Evolutionary conservation across 257 asterid species (phyloP), one percentile per base, ranked within the genome.

Genomic region (Nicotiana otophora): DNA sequence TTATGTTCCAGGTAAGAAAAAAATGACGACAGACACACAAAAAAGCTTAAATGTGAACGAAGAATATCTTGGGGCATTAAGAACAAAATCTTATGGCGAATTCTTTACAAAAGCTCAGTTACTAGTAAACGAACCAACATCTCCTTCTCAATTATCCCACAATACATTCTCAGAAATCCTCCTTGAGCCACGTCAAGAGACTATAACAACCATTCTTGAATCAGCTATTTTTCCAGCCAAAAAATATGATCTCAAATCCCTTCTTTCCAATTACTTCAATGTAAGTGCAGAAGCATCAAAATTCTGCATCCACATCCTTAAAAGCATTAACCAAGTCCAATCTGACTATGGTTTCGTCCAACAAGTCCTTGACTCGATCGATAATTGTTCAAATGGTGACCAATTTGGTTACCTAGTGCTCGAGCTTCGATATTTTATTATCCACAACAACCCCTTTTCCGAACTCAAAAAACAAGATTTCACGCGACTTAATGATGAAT

Each of bases 71-170:
- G 84, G 92, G 33, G 96, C 92, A 8, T 84, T 92, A 5, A 83
- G 96, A 81, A 92, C 96, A 77, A 91, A 92, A 87, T 94, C 97
- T 28, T 94, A 81, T n/a, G 90, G 88, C 1, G 94, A 92, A 34
- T 91, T 91, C 88, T 89, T 91, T 82, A 46, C 82, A n/a, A 90
- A 92, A 85, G 94, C 91, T 70, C 94, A 92, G 36, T 16, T 81
- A 12, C 67, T 91, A 5, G 90, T 83, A 26, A 86, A 87, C 70
- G 86, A 85, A 19, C 82, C 86, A 23, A 34, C 86, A 4, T 72
- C 90, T 17, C 77, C 88, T 14, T 9, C 84, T 19, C 81, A 62
- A 58, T 62, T 74, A 10, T 54, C 46, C 68, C 84, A 84, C 10
- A 66, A 70, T 63, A 68, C 63, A 9, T 34, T 88, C 80, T 82